Evolutionary conservation across 768 basidiomycete genomes (phyloP).

Genomic region (Lactifluus rugatus): DNA sequence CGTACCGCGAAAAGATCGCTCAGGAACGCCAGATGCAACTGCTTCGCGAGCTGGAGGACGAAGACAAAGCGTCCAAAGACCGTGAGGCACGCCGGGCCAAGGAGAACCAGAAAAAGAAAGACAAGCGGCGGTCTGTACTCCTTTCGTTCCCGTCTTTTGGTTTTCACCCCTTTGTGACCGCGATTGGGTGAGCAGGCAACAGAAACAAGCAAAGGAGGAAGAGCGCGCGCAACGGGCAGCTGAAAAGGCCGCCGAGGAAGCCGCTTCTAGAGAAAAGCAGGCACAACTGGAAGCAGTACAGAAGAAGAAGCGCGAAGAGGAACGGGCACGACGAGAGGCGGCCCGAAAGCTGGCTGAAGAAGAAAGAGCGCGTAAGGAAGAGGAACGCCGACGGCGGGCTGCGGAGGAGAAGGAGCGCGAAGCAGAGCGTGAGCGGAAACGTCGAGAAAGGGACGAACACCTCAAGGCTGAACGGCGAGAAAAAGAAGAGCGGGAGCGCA

Average conservation of each 20-base stretch:
- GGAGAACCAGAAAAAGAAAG: slow-evolving; percentile 98
- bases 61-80: slow-evolving; percentile 79
- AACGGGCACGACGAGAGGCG: slow-evolving; percentile 68
- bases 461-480: slow-evolving; percentile 40
- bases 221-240: slow-evolving; percentile 77
- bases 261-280: slow-evolving; percentile 65
- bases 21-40: slow-evolving; percentile 92
- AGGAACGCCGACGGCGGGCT: slow-evolving; percentile 67
- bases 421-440: slow-evolving; percentile 63
- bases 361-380: slow-evolving; percentile 73
- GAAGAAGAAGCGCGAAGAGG: slow-evolving; percentile 78
- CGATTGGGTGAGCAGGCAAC: slow-evolving; percentile 45
- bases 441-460: slow-evolving; percentile 65
- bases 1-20: slow-evolving; percentile 94
- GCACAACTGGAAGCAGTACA: slow-evolving; percentile 71
- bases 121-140: slow-evolving; percentile 75
- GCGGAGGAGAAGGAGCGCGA: slow-evolving; percentile 77
- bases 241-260: slow-evolving; percentile 81
- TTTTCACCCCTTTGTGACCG: slow-evolving; percentile 5
- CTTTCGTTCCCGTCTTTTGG: slow-evolving; percentile 4
- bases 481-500: slow-evolving; percentile 55
- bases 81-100: slow-evolving; percentile 88
- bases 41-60: slow-evolving; percentile 90
- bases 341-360: slow-evolving; percentile 71
- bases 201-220: slow-evolving; percentile 89